Evolutionary conservation across 495 filamentous ascomycete species (phyloP).

Genomic region (Podospora bellae-mahoneyi): DNA sequence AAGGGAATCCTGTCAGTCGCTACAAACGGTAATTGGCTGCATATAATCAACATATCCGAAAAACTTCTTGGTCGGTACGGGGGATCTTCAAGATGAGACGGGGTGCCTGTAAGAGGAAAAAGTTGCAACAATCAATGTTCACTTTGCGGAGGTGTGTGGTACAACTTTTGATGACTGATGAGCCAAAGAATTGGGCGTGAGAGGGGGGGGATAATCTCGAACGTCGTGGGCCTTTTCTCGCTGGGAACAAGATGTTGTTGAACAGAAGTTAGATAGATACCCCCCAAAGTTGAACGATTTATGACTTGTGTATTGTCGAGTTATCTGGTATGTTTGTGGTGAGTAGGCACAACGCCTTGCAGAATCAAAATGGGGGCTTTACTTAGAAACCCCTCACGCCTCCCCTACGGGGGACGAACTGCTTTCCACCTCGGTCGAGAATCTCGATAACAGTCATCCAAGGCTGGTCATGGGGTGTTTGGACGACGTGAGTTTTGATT

Average conservation of each 20-base stretch:
- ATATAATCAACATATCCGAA: background rate
- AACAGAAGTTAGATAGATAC: slow-evolving; percentile 38
- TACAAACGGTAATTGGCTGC: background rate
- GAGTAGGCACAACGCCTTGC: too few relatives aligned
- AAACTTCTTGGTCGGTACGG: background rate
- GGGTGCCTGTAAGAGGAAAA: background rate
- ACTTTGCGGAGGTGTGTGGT: background rate
- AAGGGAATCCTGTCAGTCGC: background rate
- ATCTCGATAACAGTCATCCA: background rate
- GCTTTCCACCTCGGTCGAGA: background rate
- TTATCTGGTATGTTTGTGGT: background rate
- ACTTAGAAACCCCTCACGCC: too few relatives aligned
- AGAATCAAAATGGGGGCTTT: too few relatives aligned
- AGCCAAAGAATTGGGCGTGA: background rate
- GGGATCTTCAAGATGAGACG: background rate
- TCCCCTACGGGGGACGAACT: background rate
- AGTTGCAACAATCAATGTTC: background rate
- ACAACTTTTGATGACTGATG: slow-evolving; percentile 24
- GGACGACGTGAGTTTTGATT: background rate
- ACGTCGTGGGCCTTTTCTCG: slow-evolving; percentile 15
- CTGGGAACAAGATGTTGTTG: slow-evolving; percentile 13
- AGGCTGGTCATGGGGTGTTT: background rate
- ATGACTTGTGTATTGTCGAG: slow-evolving; percentile 15
- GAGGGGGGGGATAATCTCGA: background rate
- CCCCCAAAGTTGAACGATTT: slow-evolving; percentile 34